Conservation (phyloP, 139 green algal species). For the Limnomonas spitsbergensis region DNA sequence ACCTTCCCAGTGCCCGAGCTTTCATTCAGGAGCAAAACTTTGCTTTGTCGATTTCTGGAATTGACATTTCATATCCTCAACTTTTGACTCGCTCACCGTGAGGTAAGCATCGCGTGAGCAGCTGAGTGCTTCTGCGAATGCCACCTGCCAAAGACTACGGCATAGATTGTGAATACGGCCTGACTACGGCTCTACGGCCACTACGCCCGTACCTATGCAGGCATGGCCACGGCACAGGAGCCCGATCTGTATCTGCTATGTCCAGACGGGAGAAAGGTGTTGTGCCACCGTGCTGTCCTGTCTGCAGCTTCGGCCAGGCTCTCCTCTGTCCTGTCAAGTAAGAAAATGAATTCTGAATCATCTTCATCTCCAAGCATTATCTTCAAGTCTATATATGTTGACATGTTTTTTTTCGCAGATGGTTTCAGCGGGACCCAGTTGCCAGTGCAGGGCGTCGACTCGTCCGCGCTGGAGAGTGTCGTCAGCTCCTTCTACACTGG, state of each 20-base stretch:
- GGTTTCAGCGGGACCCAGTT: conserved; percentile 26
- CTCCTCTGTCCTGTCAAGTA: not conserved
- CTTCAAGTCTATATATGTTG: too few relatives aligned
- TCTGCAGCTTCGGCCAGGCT: not conserved
- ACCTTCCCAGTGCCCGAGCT: too few relatives aligned
- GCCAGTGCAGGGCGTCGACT: conserved; percentile 48
- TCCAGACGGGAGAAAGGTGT: conserved; percentile 1
- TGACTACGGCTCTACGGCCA: not conserved
- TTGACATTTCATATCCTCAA: too few relatives aligned
- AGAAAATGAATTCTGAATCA: not conserved
- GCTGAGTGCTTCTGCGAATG: too few relatives aligned
- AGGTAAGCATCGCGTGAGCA: too few relatives aligned
- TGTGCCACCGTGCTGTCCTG: not conserved
- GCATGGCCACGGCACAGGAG: not conserved
- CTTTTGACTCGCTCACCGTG: too few relatives aligned
- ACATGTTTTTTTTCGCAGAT: too few relatives aligned
- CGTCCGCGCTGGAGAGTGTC: conserved; percentile 29
- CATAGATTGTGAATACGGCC: too few relatives aligned
- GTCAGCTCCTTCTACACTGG: conserved; percentile 24
- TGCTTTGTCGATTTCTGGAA: too few relatives aligned
- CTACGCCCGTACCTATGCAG: not conserved
- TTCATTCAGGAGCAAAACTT: too few relatives aligned
- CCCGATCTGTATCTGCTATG: not conserved
- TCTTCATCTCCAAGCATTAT: too few relatives aligned
- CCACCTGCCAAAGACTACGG: too few relatives aligned